These are phyloP conservation scores for Galeopsis tetrahit DNA, from an alignment of 257 asterid species.

Conservation along the genomic window DNA sequence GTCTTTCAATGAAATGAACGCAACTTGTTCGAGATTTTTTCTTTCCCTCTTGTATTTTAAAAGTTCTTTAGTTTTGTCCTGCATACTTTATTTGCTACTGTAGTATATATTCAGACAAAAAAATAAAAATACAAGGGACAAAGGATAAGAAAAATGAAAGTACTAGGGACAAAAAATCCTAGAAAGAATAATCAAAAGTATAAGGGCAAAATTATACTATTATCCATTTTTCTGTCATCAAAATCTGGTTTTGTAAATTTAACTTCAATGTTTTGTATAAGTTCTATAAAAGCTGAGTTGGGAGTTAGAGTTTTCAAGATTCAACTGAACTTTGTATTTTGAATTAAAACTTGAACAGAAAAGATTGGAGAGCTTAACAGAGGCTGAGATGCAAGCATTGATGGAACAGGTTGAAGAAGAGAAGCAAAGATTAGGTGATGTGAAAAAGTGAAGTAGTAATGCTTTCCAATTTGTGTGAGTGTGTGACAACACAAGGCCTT, in stretches of 20 bases:
- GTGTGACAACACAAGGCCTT: neutral
- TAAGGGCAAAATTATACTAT: neutral
- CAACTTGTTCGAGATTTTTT: neutral
- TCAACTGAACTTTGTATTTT: constrained; percentile 6
- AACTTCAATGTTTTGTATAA: neutral
- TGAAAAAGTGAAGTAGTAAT: constrained; percentile 53
- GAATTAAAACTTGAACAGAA: constrained; percentile 51
- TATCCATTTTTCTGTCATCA: neutral
- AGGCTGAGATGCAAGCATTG: constrained; percentile 78
- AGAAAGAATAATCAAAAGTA: neutral
- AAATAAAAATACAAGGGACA: neutral
- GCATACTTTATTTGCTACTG: neutral
- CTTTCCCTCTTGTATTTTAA: neutral
- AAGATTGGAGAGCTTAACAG: constrained; percentile 90
- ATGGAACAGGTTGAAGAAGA: constrained; percentile 95
- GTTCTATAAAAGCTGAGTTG: neutral
- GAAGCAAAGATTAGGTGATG: constrained; percentile 60
- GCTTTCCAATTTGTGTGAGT: constrained; percentile 10
- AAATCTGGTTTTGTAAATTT: neutral
- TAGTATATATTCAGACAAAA: too few relatives aligned
- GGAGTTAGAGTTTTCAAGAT: neutral
- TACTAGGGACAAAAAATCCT: neutral
- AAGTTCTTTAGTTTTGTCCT: neutral
- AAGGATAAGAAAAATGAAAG: too few relatives aligned
- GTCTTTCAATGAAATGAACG: constrained; percentile 4